Base-by-base conservation (phyloP, 116 monocot genomes). In the Papilionanthe hybrid region DNA sequence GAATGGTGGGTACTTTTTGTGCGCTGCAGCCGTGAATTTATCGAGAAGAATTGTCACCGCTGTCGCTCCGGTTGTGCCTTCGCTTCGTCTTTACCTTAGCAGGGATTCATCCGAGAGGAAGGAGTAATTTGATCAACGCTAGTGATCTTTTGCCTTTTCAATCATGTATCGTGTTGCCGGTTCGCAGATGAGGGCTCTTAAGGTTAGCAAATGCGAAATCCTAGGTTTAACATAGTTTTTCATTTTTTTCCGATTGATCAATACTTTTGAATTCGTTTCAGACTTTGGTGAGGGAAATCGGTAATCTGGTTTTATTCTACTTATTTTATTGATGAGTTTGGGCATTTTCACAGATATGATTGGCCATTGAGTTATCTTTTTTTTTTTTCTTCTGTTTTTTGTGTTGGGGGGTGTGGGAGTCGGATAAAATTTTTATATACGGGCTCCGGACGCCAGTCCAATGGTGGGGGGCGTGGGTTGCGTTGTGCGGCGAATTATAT, bases 161-260 rank as follows among this genome's bases (percentile, higher is more conserved):
- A 78, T 66, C 78, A 78, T 78, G 78, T 47, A 67, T 43, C 57
- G 78, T 41, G 65, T 15, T 43, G 66, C 66, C 78, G 25, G 78
- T 58, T 78, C 66, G 32, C 63, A 60, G 53, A 65, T 78, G 20
- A 44, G 65, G 42, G 32, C 44, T 63, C 63, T 78, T 42, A 66
- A 32, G 57, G 78, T 78, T 56, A 17, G 77, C 43, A 45, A 32
- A 60, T 63, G 11, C 78, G 41, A 45, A 78, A 78, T 58, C 78
- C 78, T 66, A 78, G 22, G 60, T 56, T 42, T 78, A 42, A 66
- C 44, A 28, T 9, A 45, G 42, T 12, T 66, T 1, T 66, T 53
- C n/a, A 32, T 78, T 9, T 55, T n/a, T 25, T 71, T 15, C 19
- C 30, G 71, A 71, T 71, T 28, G 5, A 4, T 71, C 37, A 8